Conservation (phyloP, 352 stramenopile genomes). For the Phytophthora ohioensis region DNA sequence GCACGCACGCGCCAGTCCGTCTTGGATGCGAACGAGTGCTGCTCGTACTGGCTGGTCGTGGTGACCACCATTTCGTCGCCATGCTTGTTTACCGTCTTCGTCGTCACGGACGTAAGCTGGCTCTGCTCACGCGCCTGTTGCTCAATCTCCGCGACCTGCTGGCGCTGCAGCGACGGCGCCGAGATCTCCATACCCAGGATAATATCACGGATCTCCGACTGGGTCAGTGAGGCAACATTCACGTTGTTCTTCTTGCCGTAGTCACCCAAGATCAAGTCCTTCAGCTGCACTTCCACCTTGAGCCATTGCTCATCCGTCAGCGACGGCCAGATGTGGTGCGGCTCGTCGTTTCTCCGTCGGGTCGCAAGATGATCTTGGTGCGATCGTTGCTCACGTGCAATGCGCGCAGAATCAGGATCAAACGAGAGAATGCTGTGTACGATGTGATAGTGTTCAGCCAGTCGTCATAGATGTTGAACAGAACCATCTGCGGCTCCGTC, state of each 20-base stretch:
- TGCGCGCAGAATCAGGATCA: constrained; percentile 99
- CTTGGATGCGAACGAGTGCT: constrained; percentile 99
- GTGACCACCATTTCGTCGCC: constrained; percentile 99
- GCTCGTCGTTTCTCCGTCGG: constrained; percentile 98
- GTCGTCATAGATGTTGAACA: constrained; percentile 99
- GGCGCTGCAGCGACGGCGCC: constrained; percentile 98
- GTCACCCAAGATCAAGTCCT: constrained; percentile 99
- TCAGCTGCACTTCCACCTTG: constrained; percentile 99
- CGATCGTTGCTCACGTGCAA: constrained; percentile 97
- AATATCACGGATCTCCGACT: constrained; percentile 99
- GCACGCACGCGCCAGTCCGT: constrained; percentile 99
- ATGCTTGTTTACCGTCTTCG: constrained; percentile 99
- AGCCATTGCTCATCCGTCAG: constrained; percentile 99
- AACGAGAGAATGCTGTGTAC: constrained; percentile 99
- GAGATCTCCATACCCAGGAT: constrained; percentile 99
- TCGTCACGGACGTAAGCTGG: constrained; percentile 98
- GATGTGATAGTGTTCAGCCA: constrained; percentile 99
- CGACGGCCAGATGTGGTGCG: constrained; percentile 99
- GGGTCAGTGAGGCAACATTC: constrained; percentile 99
- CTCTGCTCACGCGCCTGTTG: constrained; percentile 98
- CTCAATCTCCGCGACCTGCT: constrained; percentile 99
- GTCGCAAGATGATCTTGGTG: constrained; percentile 97
- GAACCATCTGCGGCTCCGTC: constrained; percentile 99
- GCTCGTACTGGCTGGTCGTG: constrained; percentile 99
- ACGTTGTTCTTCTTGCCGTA: constrained; percentile 99